Percentiles rank a stretch among this genome's conserved stretches.
These are phyloP conservation scores for Apiospora arundinis DNA, from an alignment of 2,329 filamentous ascomycete genomes.

Conservation along the genomic window DNA sequence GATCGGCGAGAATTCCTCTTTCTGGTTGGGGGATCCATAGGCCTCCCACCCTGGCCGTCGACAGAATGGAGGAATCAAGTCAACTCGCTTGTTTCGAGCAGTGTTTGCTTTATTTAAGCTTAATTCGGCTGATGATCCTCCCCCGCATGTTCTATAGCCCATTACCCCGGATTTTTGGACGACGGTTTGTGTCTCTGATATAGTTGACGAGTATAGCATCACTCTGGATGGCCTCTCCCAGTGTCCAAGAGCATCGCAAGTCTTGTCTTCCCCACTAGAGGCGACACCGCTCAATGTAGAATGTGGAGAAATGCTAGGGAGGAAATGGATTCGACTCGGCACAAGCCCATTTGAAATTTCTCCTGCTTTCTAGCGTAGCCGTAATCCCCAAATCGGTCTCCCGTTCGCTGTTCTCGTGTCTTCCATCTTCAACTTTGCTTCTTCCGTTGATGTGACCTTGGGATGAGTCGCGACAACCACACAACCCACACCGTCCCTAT, in stretches of 20 bases:
- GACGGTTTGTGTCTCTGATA: not conserved
- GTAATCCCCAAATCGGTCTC: not conserved
- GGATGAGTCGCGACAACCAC: not conserved
- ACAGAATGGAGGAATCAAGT: slow-evolving; percentile 15
- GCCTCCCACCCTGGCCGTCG: not conserved
- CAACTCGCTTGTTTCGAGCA: slow-evolving; percentile 3
- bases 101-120: not conserved
- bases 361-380: not conserved
- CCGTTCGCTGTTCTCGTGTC: not conserved
- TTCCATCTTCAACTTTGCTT: not conserved
- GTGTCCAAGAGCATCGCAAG: not conserved
- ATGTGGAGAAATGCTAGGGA: slow-evolving; percentile 1
- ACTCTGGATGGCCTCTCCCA: not conserved
- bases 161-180: slow-evolving; percentile 8
- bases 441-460: not conserved
- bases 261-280: slow-evolving; percentile 16
- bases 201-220: slow-evolving; percentile 3
- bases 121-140: slow-evolving; percentile 13
- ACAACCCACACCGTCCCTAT: not conserved
- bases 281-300: slow-evolving; percentile 3
- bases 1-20: not conserved
- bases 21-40: not conserved
- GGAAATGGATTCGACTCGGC: not conserved
- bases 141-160: slow-evolving; percentile 10
- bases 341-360: slow-evolving; percentile 7